Base-by-base conservation (phyloP, 257 asterid species). In the Ophiorrhiza pumila region DNA sequence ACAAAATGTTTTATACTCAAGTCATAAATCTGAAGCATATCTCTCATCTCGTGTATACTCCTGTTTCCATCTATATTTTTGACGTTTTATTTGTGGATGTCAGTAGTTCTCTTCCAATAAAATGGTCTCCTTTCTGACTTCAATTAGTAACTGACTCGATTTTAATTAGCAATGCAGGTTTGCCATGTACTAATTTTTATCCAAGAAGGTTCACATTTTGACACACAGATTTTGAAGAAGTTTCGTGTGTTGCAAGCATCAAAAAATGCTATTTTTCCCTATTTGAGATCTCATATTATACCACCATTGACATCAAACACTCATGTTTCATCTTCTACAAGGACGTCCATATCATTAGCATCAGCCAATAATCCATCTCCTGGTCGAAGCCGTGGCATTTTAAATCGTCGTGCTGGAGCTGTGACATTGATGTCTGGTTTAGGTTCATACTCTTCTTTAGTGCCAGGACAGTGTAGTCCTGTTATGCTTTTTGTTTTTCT, bases 401-500 rank as follows among this genome's bases (percentile, higher is more conserved):
- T 84, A 27, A 88, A 80, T 76, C 95, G 96, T 57, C 86, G 85
- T 82, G 77, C 85, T 80, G 84, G 97, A 65, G 76, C 89, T 29
- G 73, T 78, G 65, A 71, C 89, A 15, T 60, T 83, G 69, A 87
- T 90, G 93, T 81, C 96, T 59, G 96, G 95, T 75, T 72, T 90
- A 83, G 96, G 97, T 83, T 89, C 98, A 77, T 74, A 81, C 67
- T 79, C 91, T 72, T 88, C 97, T 74, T 81, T 90, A 78, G 82
- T 87, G 77, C 99, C 99, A 7, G 98, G 99, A 76, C 97, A 86
- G 73, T 92, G 93, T 76, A 87, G 85, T 77, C 99, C 99, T 49
- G 99, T 95, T 65, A 70, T 78, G 71, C 95, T 90, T 70, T 95
- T 92, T 79, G 95, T 89, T 80, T 95, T 88, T 77, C 84, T 88